These are phyloP conservation scores for Nymphaea thermarum DNA, from an alignment of 164 flowering plant species.

Conservation along the genomic window DNA sequence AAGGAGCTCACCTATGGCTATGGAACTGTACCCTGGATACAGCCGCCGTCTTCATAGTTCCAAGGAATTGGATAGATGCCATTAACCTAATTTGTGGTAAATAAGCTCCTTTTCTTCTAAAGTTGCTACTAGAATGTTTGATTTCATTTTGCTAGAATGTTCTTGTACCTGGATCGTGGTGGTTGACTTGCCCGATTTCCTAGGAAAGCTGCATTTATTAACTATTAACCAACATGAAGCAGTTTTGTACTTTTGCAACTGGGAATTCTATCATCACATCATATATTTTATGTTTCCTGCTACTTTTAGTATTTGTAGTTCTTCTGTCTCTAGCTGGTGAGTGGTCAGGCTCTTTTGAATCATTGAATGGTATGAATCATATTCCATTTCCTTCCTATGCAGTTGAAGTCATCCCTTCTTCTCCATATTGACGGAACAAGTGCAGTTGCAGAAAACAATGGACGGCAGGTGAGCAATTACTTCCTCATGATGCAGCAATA, in stretches of 20 bases:
- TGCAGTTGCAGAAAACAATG: slow-evolving; percentile 83
- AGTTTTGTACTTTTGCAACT: not conserved
- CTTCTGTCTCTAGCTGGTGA: not conserved
- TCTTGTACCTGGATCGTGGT: no score
- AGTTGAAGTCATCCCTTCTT: slow-evolving; percentile 74
- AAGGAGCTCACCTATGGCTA: no score
- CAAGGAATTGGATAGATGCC: no score
- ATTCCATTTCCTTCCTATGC: slow-evolving; percentile 8
- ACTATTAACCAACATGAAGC: not conserved
- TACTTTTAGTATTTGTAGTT: no score
- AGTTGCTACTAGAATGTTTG: no score
- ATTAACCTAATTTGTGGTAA: no score
- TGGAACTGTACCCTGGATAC: no score
- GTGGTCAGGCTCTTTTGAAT: not conserved
- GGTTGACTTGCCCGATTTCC: no score
- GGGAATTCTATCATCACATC: not conserved
- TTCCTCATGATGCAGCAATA: not conserved
- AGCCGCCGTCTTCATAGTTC: no score
- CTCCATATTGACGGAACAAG: slow-evolving; percentile 83
- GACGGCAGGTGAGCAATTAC: slow-evolving; percentile 57
- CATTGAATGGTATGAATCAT: not conserved
- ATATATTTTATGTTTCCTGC: not conserved
- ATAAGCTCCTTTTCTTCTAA: no score
- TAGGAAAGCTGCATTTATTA: no score
- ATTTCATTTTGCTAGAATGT: no score